phyloP scores from a whole-genome alignment of 257 asterid species.

The Sherardia arvensis region DNA sequence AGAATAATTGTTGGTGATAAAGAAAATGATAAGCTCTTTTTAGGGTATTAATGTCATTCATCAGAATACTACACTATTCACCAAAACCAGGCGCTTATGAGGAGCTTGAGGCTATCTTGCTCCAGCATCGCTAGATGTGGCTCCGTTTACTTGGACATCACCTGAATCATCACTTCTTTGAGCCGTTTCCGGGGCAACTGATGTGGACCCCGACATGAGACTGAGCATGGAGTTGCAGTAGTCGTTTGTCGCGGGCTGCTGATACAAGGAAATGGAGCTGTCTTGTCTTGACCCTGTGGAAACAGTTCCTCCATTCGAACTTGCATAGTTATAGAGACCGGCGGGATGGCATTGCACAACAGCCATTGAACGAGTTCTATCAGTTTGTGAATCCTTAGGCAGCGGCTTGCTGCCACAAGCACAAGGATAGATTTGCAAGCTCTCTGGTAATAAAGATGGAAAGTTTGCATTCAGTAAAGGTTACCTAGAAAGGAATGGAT shows the following conservation, averaged over 20 bases:
- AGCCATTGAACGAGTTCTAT: background rate
- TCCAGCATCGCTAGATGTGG: background rate
- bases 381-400: background rate
- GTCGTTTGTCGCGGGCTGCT: background rate
- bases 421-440: conserved; percentile 29
- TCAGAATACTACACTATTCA: too few species aligned
- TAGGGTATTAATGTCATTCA: too few species aligned
- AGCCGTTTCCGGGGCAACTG: background rate
- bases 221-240: background rate
- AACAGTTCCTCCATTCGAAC: background rate
- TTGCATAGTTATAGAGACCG: background rate
- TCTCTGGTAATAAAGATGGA: conserved; percentile 24
- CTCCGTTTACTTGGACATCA: background rate
- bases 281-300: background rate
- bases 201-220: conserved; percentile 2
- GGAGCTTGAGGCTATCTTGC: background rate
- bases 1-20: too few species aligned
- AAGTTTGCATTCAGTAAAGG: background rate
- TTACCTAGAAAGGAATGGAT: background rate
- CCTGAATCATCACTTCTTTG: background rate
- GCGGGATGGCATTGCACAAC: background rate
- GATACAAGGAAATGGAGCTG: background rate
- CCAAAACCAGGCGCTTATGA: too few species aligned
- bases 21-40: too few species aligned
- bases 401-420: conserved; percentile 4